A percentile compares a stretch with the other conserved stretches of the same genome.
phyloP scores from a whole-genome alignment of 2,329 filamentous ascomycete species.

The Diplodia intermedia region DNA sequence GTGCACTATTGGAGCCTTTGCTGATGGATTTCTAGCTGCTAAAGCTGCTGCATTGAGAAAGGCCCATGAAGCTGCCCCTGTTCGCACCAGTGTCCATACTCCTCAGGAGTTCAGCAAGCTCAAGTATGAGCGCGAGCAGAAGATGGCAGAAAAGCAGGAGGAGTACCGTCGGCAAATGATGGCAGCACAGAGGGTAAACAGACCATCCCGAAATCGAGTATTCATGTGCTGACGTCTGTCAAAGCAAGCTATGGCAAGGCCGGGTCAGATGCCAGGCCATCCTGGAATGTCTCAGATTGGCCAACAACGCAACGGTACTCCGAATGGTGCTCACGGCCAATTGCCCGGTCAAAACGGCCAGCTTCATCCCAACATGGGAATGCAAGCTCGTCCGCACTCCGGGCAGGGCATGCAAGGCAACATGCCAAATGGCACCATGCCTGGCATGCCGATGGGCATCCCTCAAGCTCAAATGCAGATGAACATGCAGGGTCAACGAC shows the following conservation, averaged over 20 bases:
- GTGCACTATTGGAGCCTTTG: constrained; percentile 10
- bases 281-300: constrained; percentile 43
- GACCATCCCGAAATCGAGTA: background rate
- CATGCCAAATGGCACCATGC: constrained; percentile 57
- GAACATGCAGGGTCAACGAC: constrained; percentile 62
- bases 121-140: constrained; percentile 84
- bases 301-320: constrained; percentile 52
- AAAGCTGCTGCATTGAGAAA: constrained; percentile 81
- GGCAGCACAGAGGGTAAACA: constrained; percentile 58
- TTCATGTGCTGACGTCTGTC: constrained; percentile 5
- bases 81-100: constrained; percentile 69
- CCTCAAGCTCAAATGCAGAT: constrained; percentile 74
- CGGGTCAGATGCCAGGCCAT: constrained; percentile 36
- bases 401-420: constrained; percentile 56
- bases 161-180: constrained; percentile 70
- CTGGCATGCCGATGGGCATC: constrained; percentile 62
- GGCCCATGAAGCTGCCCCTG: constrained; percentile 71
- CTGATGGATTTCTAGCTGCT: constrained; percentile 43
- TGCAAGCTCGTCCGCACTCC: constrained; percentile 46
- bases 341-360: constrained; percentile 40
- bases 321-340: constrained; percentile 45
- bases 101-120: constrained; percentile 90
- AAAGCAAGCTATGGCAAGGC: constrained; percentile 42
- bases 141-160: constrained; percentile 63
- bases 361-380: constrained; percentile 39